Percentiles rank a stretch among this genome's conserved stretches.
phyloP scores from a whole-genome alignment of 805 yeast genomes.

The Groenewaldozyma salmanticensis region DNA sequence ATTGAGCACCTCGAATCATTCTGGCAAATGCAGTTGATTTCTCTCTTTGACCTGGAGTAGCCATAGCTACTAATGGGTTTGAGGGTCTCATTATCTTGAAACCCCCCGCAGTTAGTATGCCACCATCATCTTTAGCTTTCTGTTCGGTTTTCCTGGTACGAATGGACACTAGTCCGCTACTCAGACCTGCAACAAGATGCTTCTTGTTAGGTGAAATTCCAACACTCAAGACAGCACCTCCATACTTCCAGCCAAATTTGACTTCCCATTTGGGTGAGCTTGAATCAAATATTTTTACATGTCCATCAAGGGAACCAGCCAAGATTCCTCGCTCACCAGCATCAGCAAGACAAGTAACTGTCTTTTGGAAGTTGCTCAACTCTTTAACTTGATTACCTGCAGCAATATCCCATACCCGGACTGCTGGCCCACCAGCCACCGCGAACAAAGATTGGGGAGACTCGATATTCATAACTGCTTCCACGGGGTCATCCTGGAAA shows the following conservation, averaged over 20 bases:
- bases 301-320: constrained; percentile 96
- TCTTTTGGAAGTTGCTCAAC: constrained; percentile 81
- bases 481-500: constrained; percentile 74
- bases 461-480: constrained; percentile 64
- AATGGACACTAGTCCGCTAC: constrained; percentile 80
- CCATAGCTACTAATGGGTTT: constrained; percentile 22
- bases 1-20: constrained; percentile 86
- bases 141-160: constrained; percentile 74
- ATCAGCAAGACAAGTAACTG: constrained; percentile 74
- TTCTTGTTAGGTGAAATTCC: constrained; percentile 82
- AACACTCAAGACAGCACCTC: constrained; percentile 82
- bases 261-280: constrained; percentile 61
- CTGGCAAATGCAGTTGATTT: constrained; percentile 55
- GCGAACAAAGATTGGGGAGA: constrained; percentile 62
- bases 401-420: constrained; percentile 87
- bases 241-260: constrained; percentile 95
- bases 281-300: constrained; percentile 87
- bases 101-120: constrained; percentile 38
- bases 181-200: constrained; percentile 87
- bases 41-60: constrained; percentile 20
- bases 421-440: constrained; percentile 72
- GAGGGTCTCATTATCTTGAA: constrained; percentile 8
- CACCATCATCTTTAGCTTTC: no score
- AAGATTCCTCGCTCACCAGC: constrained; percentile 72
- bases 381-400: constrained; percentile 64